Conservation (phyloP, 2,329 filamentous ascomycete genomes). For the Botrytis elliptica region DNA sequence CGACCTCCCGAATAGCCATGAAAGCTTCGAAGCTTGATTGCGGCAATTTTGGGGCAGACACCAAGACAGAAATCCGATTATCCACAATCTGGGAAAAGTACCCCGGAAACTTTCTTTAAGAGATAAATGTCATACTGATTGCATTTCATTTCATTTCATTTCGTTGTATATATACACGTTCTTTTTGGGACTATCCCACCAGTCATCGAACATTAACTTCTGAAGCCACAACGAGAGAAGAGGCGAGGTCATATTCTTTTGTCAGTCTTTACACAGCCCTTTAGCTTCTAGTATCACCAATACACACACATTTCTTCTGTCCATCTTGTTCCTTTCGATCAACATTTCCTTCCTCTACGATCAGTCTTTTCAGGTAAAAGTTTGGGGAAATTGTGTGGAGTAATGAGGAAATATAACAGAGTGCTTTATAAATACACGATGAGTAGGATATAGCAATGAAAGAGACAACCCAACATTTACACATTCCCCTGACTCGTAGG, state of each 20-base stretch:
- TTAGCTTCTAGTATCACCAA: background rate
- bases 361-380: background rate
- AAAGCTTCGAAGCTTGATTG: background rate
- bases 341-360: background rate
- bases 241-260: background rate
- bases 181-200: background rate
- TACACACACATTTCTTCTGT: background rate
- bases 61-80: background rate
- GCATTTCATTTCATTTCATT: background rate
- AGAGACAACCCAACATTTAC: background rate
- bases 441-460: background rate
- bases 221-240: background rate
- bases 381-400: accelerated
- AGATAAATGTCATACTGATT: background rate
- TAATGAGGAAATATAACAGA: background rate
- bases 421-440: background rate
- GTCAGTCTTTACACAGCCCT: background rate
- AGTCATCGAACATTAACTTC: background rate
- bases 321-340: background rate
- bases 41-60: background rate
- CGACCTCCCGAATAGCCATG: background rate
- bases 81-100: accelerated
- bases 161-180: background rate
- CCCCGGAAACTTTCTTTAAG: background rate
- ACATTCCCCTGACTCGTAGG: background rate